phyloP scores from a whole-genome alignment of 1,284 basidiomycete species.

The Cutaneotrichosporon daszewskae region DNA sequence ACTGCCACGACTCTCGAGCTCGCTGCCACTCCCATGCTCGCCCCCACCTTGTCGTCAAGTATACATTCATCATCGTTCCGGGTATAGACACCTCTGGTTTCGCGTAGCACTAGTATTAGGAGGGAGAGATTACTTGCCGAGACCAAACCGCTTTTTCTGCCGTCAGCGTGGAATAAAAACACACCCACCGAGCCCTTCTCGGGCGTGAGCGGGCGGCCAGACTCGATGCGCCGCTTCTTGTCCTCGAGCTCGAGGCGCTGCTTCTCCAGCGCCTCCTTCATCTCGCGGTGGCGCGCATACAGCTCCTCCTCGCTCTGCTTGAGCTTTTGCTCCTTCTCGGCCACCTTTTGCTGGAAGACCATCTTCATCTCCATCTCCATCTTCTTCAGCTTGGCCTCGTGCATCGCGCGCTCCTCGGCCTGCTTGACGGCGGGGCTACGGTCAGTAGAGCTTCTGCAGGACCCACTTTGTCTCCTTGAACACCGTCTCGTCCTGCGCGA shows the following conservation, averaged over 20 bases:
- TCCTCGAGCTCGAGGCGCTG: constrained; percentile 92
- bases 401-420: constrained; percentile 87
- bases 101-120: too few relatives aligned
- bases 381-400: constrained; percentile 92
- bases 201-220: constrained; percentile 86
- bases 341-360: constrained; percentile 99
- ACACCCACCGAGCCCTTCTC: constrained; percentile 64
- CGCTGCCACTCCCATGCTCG: too few relatives aligned
- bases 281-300: constrained; percentile 93
- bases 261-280: constrained; percentile 98
- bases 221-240: constrained; percentile 95
- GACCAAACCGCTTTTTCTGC: constrained; percentile 46
- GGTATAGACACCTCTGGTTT: too few relatives aligned
- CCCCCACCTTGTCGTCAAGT: too few relatives aligned
- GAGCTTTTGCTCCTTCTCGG: constrained; percentile 95
- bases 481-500: constrained; percentile 88
- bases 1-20: too few relatives aligned
- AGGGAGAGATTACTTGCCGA: constrained; percentile 41
- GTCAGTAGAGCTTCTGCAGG: background rate
- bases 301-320: constrained; percentile 98
- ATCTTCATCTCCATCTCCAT: constrained; percentile 99
- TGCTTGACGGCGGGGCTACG: constrained; percentile 82
- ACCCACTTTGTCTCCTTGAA: constrained; percentile 97
- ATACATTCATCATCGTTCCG: too few relatives aligned
- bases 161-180: constrained; percentile 1